Evolutionary conservation across 164 flowering plant species (phyloP).

Genomic region (Cinnamomum micranthum): DNA sequence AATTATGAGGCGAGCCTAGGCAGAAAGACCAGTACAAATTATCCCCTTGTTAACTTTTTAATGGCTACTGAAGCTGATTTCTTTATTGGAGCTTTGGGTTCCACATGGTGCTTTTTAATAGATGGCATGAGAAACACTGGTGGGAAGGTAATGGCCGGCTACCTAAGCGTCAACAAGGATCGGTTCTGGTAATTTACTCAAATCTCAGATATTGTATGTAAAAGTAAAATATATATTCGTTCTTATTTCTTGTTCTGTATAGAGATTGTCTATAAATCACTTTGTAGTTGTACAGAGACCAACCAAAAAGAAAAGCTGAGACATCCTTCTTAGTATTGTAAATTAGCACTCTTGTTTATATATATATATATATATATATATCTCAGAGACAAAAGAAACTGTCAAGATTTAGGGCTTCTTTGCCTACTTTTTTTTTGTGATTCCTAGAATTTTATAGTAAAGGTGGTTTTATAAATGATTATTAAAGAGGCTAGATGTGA

Average conservation of each 20-base stretch:
- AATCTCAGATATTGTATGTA: neutral
- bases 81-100: conserved; percentile 92
- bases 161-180: conserved; percentile 74
- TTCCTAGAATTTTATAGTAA: too few relatives aligned
- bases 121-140: conserved; percentile 97
- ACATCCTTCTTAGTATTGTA: too few relatives aligned
- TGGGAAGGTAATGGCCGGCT: conserved; percentile 79
- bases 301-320: too few relatives aligned
- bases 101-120: conserved; percentile 94
- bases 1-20: conserved; percentile 86
- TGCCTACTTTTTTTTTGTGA: too few relatives aligned
- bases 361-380: too few relatives aligned
- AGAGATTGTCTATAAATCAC: neutral
- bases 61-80: conserved; percentile 77
- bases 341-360: too few relatives aligned
- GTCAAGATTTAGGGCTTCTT: too few relatives aligned
- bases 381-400: too few relatives aligned
- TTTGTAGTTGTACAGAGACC: neutral
- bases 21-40: conserved; percentile 72
- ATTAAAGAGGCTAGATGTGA: too few relatives aligned
- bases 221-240: neutral
- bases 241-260: neutral
- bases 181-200: conserved; percentile 51
- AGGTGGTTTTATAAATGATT: too few relatives aligned
- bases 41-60: conserved; percentile 69